A percentile compares a stretch with the other conserved stretches of the same genome.
phyloP scores from a whole-genome alignment of 257 asterid species.

The Anisodus tanguticus region DNA sequence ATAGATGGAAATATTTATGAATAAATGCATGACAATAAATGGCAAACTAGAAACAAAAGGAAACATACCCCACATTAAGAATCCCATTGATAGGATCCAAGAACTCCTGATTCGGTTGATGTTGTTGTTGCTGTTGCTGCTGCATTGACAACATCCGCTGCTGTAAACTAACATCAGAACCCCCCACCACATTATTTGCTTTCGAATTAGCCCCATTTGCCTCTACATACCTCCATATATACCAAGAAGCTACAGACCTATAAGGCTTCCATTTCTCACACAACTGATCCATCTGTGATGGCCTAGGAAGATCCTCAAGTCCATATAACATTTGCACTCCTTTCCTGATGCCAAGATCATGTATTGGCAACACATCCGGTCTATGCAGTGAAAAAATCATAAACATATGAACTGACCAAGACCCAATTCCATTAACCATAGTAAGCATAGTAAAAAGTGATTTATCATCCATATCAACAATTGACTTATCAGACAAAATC shows the following conservation, averaged over 20 bases:
- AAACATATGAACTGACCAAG: constrained; percentile 98
- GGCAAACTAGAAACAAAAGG: constrained; percentile 22
- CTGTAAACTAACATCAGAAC: constrained; percentile 55
- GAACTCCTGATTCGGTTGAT: constrained; percentile 66
- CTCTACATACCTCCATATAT: constrained; percentile 85
- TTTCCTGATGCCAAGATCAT: constrained; percentile 90
- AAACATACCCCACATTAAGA: constrained; percentile 69
- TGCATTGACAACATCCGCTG: constrained; percentile 68
- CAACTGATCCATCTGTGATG: constrained; percentile 84
- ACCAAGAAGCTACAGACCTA: constrained; percentile 96
- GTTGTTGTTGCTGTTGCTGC: constrained; percentile 47
- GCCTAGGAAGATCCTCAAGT: constrained; percentile 88
- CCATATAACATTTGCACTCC: constrained; percentile 85
- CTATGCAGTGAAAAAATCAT: constrained; percentile 90
- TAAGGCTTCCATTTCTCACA: constrained; percentile 98
- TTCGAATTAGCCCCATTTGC: constrained; percentile 55
- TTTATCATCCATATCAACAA: constrained; percentile 90
- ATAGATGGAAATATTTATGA: neutral
- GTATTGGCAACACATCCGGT: constrained; percentile 93
- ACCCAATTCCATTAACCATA: constrained; percentile 96
- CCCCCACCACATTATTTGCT: constrained; percentile 45
- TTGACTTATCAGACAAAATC: constrained; percentile 78
- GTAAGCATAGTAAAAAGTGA: constrained; percentile 88
- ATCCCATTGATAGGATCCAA: constrained; percentile 79
- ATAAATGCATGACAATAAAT: neutral